Base-by-base conservation (phyloP, 805 yeast species). In the Sugiyamaella qingdaonensis region DNA sequence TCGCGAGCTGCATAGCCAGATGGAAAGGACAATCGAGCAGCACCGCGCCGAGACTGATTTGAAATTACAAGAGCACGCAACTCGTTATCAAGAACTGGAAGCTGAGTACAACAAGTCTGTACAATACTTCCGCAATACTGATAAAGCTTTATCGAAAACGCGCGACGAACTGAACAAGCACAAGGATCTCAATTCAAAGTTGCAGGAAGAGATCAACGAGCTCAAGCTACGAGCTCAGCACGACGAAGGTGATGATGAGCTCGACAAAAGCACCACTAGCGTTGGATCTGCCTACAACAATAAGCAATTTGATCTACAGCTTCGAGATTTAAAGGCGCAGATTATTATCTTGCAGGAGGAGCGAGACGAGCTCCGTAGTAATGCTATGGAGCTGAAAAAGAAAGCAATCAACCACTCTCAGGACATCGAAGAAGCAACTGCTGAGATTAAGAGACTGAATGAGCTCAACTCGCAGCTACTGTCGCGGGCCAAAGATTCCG, bases 301-400 rank as follows among this genome's bases (percentile, higher is more conserved):
- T 18, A 66, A 86, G 45, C 89, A 85, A 58, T 86, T 78, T 63
- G 86, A 82, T 57, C 76, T 88, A 73, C 86, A 84, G 68, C 78
- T 89, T 43, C 82, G 86, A 61, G 96, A 89, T 61, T 71, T 89
- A 61, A 87, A 88, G 63, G 96, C 96, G 2, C 95, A 88, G 65
- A 73, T 89, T 58, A 85, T 79, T 62, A 86, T 89, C 52, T 78
- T 85, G 58, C 83, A 82, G 62, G 92, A 88, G 69, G 97, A 89
- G 69, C 78, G 95, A 58, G 94, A 89, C 64, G 86, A 84, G 61
- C 73, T 87, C 66, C 64, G 72, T 21, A 59, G 61, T 13, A 58
- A 54, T 39, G 55, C 64, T 18, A 49, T 57, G 49, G 61, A 58
- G 41, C 58, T 68, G 24, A 66, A 68, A 55, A 69, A 68, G 61